A percentile compares a stretch with the other conserved stretches of the same genome.
These are phyloP conservation scores for Anthracocystis setariae DNA, from an alignment of 1,284 basidiomycete species.

Conservation along the genomic window DNA sequence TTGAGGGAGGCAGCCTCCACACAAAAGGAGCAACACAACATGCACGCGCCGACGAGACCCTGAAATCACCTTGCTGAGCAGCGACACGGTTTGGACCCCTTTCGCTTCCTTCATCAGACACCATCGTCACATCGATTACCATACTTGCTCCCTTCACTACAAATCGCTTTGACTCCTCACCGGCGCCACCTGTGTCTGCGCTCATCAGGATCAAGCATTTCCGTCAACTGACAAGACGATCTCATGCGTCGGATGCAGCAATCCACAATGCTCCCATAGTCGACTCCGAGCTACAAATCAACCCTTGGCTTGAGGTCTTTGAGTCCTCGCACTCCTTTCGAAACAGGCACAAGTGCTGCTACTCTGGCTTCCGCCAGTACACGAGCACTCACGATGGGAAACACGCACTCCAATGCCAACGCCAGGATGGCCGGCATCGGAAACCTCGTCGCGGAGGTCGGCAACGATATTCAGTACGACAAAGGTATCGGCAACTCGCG, in stretches of 20 bases:
- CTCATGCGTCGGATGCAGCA: too few species aligned
- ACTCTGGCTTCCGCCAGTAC: not conserved
- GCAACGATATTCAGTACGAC: conserved; percentile 63
- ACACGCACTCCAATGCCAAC: conserved; percentile 48
- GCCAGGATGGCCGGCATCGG: conserved; percentile 52
- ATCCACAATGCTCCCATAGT: too few species aligned
- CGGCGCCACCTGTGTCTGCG: too few species aligned
- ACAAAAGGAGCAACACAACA: conserved; percentile 14
- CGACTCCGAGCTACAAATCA: too few species aligned
- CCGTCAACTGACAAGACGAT: too few species aligned
- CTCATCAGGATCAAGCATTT: too few species aligned
- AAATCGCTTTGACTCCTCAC: too few species aligned
- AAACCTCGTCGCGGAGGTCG: conserved; percentile 59
- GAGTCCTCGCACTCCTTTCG: not conserved
- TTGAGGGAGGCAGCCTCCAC: conserved; percentile 14
- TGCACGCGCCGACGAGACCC: conserved; percentile 20
- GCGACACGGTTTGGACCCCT: not conserved
- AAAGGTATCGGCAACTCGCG: conserved; percentile 83
- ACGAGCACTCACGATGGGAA: conserved; percentile 37
- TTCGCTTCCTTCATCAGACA: not conserved
- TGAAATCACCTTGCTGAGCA: conserved; percentile 8
- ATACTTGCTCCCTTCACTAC: too few species aligned
- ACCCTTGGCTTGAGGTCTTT: too few species aligned
- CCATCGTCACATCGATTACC: too few species aligned
- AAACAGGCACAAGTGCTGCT: not conserved